These are phyloP conservation scores for Mycena amicta DNA, from an alignment of 768 basidiomycete species.

Conservation along the genomic window DNA sequence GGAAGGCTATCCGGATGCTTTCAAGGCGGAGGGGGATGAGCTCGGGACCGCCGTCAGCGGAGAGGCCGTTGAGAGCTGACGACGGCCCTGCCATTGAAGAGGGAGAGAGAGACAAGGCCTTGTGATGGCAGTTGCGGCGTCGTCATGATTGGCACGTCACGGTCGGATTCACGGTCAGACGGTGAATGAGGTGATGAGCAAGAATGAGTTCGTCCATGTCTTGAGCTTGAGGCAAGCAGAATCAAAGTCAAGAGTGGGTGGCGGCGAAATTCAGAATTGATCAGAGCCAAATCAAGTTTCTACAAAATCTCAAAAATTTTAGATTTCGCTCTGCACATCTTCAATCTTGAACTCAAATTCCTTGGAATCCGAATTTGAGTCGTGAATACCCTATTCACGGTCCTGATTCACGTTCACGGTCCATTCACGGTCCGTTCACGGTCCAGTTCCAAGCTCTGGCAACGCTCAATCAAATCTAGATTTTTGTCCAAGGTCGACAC, in stretches of 20 bases:
- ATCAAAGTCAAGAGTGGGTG: no score
- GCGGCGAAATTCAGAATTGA: no score
- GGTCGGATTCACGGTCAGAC: not conserved
- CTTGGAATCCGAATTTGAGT: not conserved
- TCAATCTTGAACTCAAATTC: not conserved
- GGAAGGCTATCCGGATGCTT: slow-evolving; percentile 26
- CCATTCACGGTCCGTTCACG: no score
- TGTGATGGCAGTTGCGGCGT: not conserved
- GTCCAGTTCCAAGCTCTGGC: not conserved
- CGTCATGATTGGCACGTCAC: not conserved
- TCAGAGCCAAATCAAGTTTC: no score
- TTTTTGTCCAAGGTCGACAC: not conserved
- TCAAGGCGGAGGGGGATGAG: slow-evolving; percentile 7
- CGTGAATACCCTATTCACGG: not conserved
- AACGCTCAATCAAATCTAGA: not conserved
- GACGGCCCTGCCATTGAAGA: not conserved
- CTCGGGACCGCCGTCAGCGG: not conserved
- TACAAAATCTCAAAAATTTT: no score
- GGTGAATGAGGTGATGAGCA: not conserved
- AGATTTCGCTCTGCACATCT: no score
- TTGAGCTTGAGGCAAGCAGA: no score
- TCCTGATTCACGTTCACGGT: no score
- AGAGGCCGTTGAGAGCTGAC: no score
- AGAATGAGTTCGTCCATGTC: no score
- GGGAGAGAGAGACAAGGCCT: no score